Conservation (phyloP, 106 monocot genomes). For the Vanilla planifolia region DNA sequence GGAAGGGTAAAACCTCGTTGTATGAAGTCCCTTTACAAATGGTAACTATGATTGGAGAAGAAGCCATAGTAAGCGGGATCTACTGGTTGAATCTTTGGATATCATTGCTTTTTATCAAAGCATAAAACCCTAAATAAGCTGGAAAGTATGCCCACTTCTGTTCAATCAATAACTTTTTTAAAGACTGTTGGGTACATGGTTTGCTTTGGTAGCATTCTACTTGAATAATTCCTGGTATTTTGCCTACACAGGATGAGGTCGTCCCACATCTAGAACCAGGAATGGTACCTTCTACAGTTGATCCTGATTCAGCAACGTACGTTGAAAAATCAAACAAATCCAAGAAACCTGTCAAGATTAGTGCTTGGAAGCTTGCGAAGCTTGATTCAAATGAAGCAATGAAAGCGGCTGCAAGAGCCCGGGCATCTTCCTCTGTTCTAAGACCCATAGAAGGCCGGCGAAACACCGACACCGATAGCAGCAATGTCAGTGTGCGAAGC, state of each 20-base stretch:
- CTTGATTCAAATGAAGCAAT: conserved; percentile 71
- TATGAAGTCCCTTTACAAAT: too few species aligned
- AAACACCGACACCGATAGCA: conserved; percentile 28
- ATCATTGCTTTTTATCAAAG: too few species aligned
- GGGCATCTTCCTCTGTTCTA: conserved; percentile 94
- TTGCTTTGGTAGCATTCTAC: too few species aligned
- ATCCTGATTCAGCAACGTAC: conserved; percentile 67
- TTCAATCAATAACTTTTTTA: too few species aligned
- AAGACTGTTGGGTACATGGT: too few species aligned
- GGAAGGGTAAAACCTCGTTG: too few species aligned
- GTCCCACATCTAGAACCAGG: conserved; percentile 85
- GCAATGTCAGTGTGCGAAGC: conserved; percentile 69
- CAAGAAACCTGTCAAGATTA: conserved; percentile 77
- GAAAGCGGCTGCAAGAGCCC: conserved; percentile 77
- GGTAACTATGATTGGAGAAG: too few species aligned
- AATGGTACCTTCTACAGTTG: conserved; percentile 87
- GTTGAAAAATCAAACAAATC: conserved; percentile 43
- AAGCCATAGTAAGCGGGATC: too few species aligned
- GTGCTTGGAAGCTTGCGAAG: conserved; percentile 95
- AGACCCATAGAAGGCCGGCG: conserved; percentile 54
- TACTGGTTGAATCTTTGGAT: too few species aligned
- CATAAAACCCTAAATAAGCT: too few species aligned
- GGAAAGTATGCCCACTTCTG: too few species aligned
- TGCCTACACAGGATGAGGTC: conserved; percentile 72
- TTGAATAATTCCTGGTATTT: too few species aligned